These are phyloP conservation scores for Phytophthora fragariae DNA, from an alignment of 352 stramenopile species.

Conservation along the genomic window DNA sequence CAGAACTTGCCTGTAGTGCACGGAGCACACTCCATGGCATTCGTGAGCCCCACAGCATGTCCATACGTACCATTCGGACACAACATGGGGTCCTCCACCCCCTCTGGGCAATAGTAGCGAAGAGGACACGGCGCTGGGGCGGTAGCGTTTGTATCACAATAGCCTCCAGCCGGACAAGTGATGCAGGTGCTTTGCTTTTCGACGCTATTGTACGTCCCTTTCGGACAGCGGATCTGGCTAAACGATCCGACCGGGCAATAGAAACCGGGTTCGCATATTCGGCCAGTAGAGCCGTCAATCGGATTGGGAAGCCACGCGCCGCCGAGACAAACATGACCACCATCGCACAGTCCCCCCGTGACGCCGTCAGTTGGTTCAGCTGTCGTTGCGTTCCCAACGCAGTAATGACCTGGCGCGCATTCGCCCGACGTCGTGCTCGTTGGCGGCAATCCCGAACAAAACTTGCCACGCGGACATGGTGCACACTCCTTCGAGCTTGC, in stretches of 20 bases:
- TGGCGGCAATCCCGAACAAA: constrained; percentile 71
- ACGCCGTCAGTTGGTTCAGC: constrained; percentile 47
- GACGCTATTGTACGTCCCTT: constrained; percentile 74
- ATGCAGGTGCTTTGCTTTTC: constrained; percentile 55
- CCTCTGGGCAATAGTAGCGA: constrained; percentile 77
- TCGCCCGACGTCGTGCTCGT: constrained; percentile 61
- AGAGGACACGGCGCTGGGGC: constrained; percentile 58
- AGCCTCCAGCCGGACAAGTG: constrained; percentile 65
- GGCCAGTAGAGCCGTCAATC: constrained; percentile 62
- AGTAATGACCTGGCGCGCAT: constrained; percentile 81
- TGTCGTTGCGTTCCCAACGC: constrained; percentile 48
- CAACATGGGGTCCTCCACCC: constrained; percentile 50
- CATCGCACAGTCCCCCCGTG: constrained; percentile 59
- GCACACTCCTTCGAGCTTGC: constrained; percentile 53
- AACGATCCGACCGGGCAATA: constrained; percentile 75
- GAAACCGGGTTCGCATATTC: constrained; percentile 65
- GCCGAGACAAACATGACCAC: constrained; percentile 71
- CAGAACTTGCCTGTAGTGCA: constrained; percentile 86
- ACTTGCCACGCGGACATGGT: constrained; percentile 74
- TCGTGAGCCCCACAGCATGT: constrained; percentile 50
- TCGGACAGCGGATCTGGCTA: constrained; percentile 57
- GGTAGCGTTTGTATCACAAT: constrained; percentile 75
- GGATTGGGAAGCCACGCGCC: constrained; percentile 61
- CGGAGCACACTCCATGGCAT: constrained; percentile 59
- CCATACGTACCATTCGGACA: constrained; percentile 88